Conservation (phyloP, 441 rosid species). For the Euphorbia corollata region DNA sequence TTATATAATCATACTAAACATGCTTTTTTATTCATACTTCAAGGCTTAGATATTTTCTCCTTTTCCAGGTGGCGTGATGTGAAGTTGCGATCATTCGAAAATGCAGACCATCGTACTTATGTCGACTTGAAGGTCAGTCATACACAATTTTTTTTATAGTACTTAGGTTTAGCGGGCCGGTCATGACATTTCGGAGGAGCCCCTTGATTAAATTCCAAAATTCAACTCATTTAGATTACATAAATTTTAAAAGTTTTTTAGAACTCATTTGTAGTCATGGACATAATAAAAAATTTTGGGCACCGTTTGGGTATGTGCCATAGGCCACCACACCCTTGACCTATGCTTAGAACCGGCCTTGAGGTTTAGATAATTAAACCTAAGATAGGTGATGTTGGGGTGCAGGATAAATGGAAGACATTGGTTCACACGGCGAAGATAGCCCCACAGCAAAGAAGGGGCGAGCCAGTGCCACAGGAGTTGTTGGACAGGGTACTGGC, state of each 20-base stretch:
- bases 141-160: neutral
- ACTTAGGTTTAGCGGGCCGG: too few relatives aligned
- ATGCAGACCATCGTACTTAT: slow-evolving; percentile 59
- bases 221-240: too few relatives aligned
- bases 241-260: too few relatives aligned
- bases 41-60: neutral
- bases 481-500: slow-evolving; percentile 70
- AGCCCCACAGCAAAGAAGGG: slow-evolving; percentile 84
- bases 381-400: neutral
- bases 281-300: too few relatives aligned
- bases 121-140: slow-evolving; percentile 70
- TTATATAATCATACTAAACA: neutral
- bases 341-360: too few relatives aligned
- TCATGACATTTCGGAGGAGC: too few relatives aligned
- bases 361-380: too few relatives aligned
- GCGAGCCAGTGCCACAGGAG: slow-evolving; percentile 80
- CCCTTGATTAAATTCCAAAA: too few relatives aligned
- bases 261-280: too few relatives aligned
- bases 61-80: slow-evolving; percentile 66
- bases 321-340: too few relatives aligned
- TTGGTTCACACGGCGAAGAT: slow-evolving; percentile 84
- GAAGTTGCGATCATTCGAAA: slow-evolving; percentile 55
- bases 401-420: slow-evolving; percentile 91
- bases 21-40: neutral
- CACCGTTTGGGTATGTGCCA: too few relatives aligned